These are phyloP conservation scores for Zygoascus tannicola DNA, from an alignment of 805 yeast genomes.

Conservation along the genomic window DNA sequence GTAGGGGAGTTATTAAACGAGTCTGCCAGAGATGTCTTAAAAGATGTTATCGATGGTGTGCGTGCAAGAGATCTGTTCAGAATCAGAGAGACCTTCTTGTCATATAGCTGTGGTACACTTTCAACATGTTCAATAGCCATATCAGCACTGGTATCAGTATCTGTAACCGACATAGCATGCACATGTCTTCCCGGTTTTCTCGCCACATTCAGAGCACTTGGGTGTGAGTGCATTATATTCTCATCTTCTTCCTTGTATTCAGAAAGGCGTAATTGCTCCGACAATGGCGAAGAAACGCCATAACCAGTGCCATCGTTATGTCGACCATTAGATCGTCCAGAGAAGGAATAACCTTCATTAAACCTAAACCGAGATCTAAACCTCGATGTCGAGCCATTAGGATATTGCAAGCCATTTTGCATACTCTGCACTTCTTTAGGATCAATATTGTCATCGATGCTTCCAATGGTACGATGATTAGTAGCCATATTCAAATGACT, in stretches of 20 bases:
- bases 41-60: conserved; percentile 67
- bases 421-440: neutral
- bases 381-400: neutral
- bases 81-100: conserved; percentile 68
- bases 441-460: neutral
- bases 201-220: neutral
- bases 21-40: conserved; percentile 67
- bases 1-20: conserved; percentile 32
- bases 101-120: conserved; percentile 69
- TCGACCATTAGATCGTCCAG: neutral
- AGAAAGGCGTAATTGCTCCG: neutral
- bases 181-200: conserved; percentile 17
- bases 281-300: neutral
- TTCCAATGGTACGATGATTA: neutral
- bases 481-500: neutral
- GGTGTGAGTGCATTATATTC: neutral
- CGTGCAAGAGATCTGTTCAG: conserved; percentile 64
- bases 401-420: neutral
- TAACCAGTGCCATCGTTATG: neutral
- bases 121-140: conserved; percentile 46
- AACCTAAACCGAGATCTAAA: neutral
- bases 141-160: conserved; percentile 46
- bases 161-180: conserved; percentile 42
- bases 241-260: neutral
- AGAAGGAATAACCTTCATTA: neutral